phyloP scores from a whole-genome alignment of 352 stramenopile species.

The Phytophthora sojae region DNA sequence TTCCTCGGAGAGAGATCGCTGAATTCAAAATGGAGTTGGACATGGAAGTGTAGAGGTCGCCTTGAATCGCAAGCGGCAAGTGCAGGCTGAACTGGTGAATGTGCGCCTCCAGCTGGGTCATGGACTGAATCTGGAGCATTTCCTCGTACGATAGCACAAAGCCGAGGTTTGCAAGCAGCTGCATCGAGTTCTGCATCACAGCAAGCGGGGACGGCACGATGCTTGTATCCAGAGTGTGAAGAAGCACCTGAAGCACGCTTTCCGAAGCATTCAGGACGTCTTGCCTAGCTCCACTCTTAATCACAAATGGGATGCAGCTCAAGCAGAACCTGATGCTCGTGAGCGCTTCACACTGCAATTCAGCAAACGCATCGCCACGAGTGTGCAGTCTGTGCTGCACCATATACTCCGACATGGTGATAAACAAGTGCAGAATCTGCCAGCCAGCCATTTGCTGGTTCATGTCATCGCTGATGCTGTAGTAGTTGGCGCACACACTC shows the following conservation, averaged over 20 bases:
- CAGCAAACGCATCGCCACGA: constrained; percentile 57
- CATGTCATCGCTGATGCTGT: constrained; percentile 63
- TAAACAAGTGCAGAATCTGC: constrained; percentile 72
- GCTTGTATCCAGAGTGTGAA: constrained; percentile 66
- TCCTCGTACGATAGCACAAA: constrained; percentile 78
- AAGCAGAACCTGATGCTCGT: constrained; percentile 67
- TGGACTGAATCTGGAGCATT: constrained; percentile 68
- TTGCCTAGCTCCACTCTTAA: constrained; percentile 56
- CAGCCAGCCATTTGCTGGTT: constrained; percentile 68
- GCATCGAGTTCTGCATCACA: constrained; percentile 76
- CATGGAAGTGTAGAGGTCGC: constrained; percentile 82
- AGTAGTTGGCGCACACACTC: constrained; percentile 67
- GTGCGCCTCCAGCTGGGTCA: constrained; percentile 71
- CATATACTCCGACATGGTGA: constrained; percentile 68
- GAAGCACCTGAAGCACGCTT: constrained; percentile 58
- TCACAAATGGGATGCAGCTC: constrained; percentile 70
- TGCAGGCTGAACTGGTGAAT: constrained; percentile 82
- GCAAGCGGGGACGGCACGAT: constrained; percentile 68
- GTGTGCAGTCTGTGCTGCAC: constrained; percentile 67
- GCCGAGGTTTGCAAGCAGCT: constrained; percentile 69
- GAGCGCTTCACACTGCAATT: constrained; percentile 72
- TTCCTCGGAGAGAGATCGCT: constrained; percentile 66
- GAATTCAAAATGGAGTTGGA: constrained; percentile 84
- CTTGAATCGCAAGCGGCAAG: constrained; percentile 73
- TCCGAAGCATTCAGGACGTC: constrained; percentile 64